phyloP scores from a whole-genome alignment of 495 filamentous ascomycete species.

The Penicillium chermesinum region DNA sequence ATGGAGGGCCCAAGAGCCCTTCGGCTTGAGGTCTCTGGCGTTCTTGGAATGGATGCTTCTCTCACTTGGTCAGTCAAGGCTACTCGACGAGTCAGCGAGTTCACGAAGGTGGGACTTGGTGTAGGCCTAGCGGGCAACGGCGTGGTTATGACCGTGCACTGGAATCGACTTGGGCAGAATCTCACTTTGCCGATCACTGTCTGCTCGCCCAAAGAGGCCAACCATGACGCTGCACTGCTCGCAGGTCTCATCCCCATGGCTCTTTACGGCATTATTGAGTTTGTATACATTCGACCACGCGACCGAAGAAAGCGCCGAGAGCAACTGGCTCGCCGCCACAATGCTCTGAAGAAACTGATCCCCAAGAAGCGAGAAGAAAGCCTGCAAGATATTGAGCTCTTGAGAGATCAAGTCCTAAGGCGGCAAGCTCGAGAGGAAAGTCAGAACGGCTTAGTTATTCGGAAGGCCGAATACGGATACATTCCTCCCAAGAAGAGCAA shows the following conservation, averaged over 20 bases:
- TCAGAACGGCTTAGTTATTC: constrained; percentile 36
- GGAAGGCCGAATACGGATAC: constrained; percentile 41
- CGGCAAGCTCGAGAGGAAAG: constrained; percentile 39
- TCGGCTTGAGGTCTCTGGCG: constrained; percentile 26
- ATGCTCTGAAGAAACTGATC: constrained; percentile 37
- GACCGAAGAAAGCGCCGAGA: constrained; percentile 33
- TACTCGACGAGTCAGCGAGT: constrained; percentile 33
- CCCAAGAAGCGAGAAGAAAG: constrained; percentile 44
- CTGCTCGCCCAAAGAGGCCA: constrained; percentile 33
- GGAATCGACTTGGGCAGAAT: constrained; percentile 39
- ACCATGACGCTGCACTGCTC: constrained; percentile 32
- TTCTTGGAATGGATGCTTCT: constrained; percentile 20
- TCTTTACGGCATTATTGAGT: constrained; percentile 47
- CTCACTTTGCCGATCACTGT: constrained; percentile 38
- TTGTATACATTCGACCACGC: constrained; percentile 39
- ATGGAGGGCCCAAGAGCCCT: constrained; percentile 32
- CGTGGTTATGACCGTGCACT: constrained; percentile 36
- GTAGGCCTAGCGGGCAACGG: constrained; percentile 32
- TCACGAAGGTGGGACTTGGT: constrained; percentile 37
- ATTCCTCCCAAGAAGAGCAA: constrained; percentile 25
- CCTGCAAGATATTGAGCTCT: constrained; percentile 47
- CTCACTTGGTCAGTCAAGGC: constrained; percentile 36
- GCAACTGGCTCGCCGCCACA: constrained; percentile 32
- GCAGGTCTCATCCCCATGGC: constrained; percentile 45
- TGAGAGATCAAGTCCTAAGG: constrained; percentile 45